A percentile compares a stretch with the other conserved stretches of the same genome.
Evolutionary conservation across 164 flowering plant species (phyloP).

Genomic region (Euptelea pleiosperma): DNA sequence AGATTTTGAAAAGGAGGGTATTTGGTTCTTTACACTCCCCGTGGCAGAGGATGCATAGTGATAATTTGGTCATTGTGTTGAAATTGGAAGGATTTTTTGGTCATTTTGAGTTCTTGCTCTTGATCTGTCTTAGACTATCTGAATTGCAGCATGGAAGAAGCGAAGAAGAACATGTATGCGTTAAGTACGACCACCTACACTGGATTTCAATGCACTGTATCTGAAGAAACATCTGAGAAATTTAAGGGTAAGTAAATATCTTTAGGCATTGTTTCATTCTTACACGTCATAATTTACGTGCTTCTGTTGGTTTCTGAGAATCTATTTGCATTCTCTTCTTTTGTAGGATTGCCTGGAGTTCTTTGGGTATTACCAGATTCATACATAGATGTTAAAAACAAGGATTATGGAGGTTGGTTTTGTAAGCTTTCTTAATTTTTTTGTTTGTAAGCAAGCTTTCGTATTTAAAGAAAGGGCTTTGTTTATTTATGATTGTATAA

Average conservation of each 20-base stretch:
- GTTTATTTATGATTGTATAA: not conserved
- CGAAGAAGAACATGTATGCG: slow-evolving; percentile 98
- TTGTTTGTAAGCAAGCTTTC: not conserved
- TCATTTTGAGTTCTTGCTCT: not conserved
- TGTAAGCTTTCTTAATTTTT: not conserved
- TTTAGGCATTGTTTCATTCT: not conserved
- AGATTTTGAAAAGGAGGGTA: no score
- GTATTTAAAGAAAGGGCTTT: not conserved
- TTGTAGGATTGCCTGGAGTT: slow-evolving; percentile 90
- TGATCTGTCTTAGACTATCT: slow-evolving; percentile 1
- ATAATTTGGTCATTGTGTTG: not conserved
- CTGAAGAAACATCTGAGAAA: slow-evolving; percentile 88
- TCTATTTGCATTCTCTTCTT: slow-evolving; percentile 1
- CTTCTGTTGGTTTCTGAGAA: not conserved
- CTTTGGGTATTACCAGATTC: slow-evolving; percentile 99
- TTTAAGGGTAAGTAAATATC: slow-evolving; percentile 60
- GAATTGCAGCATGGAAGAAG: slow-evolving; percentile 87
- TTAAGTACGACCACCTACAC: slow-evolving; percentile 98
- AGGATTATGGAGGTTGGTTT: slow-evolving; percentile 90
- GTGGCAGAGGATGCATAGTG: not conserved
- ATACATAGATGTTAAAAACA: slow-evolving; percentile 90
- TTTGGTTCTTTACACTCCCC: no score
- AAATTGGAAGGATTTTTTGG: not conserved
- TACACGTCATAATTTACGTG: not conserved
- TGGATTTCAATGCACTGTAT: slow-evolving; percentile 93